Percentiles rank a stretch among this genome's conserved stretches.
These are phyloP conservation scores for Mycena albidolilacea DNA, from an alignment of 768 basidiomycete species.

Conservation along the genomic window DNA sequence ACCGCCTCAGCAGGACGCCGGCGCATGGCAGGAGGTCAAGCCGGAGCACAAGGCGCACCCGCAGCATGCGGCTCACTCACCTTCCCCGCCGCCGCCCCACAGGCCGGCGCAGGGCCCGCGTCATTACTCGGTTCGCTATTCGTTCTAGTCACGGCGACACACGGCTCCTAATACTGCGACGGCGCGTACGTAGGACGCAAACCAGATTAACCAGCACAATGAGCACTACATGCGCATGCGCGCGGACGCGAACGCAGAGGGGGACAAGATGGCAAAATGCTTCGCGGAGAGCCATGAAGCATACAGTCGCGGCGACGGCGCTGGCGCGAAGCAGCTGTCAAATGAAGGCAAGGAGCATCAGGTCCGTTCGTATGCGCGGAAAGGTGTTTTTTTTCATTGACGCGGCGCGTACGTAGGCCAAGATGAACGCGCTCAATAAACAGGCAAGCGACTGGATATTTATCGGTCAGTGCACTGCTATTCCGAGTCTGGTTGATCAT, in stretches of 20 bases:
- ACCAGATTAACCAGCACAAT: constrained; percentile 78
- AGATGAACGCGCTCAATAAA: constrained; percentile 85
- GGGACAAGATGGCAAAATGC: constrained; percentile 80
- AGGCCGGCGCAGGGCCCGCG: neutral
- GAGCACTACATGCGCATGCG: constrained; percentile 80
- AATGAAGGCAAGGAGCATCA: constrained; percentile 87
- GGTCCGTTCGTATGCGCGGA: constrained; percentile 37
- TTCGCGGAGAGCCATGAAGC: constrained; percentile 85
- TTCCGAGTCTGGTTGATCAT: neutral
- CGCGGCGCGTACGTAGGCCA: constrained; percentile 36
- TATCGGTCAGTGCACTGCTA: constrained; percentile 61
- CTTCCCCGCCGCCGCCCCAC: constrained; percentile 10
- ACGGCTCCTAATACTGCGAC: neutral
- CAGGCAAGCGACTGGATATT: constrained; percentile 94
- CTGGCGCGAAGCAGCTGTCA: constrained; percentile 85
- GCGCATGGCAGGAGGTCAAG: neutral
- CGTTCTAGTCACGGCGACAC: neutral
- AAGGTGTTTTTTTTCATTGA: neutral
- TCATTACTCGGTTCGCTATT: constrained; percentile 12
- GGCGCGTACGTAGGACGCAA: constrained; percentile 54
- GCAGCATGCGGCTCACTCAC: neutral
- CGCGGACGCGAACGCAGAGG: constrained; percentile 82
- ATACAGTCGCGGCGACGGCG: constrained; percentile 81
- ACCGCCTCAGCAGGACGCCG: neutral
- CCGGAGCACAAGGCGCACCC: constrained; percentile 5